These are phyloP conservation scores for Scenedesmus sp. DNA, from an alignment of 163 green algal species.

Conservation along the genomic window DNA sequence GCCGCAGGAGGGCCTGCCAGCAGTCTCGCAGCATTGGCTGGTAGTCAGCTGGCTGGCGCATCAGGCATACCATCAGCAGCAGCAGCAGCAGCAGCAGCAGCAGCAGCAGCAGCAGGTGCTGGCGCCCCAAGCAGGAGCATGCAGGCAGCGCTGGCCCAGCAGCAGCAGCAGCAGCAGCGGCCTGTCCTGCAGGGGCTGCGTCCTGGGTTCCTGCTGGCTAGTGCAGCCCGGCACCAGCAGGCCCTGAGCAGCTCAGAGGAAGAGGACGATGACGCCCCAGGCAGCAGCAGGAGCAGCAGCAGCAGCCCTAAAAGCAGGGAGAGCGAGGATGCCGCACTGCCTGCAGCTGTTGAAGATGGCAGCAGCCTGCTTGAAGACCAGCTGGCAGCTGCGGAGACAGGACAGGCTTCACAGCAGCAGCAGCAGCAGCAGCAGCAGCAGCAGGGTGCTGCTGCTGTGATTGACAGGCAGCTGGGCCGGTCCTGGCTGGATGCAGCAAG, in stretches of 20 bases:
- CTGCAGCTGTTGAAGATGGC: not conserved
- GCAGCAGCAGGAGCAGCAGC: not conserved
- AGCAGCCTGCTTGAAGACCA: not conserved
- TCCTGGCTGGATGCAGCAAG: constrained; percentile 73
- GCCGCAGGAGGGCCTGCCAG: not conserved
- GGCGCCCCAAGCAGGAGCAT: not conserved
- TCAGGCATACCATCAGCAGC: not conserved
- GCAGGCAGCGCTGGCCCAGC: not conserved
- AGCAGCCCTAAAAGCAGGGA: constrained; percentile 24
- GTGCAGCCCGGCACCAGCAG: not conserved
- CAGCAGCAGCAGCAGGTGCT: not conserved
- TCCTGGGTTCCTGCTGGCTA: not conserved
- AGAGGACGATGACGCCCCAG: not conserved
- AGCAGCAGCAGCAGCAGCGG: constrained; percentile 34
- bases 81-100: not conserved
- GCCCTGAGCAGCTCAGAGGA: not conserved
- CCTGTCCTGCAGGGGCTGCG: not conserved
- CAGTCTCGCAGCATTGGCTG: not conserved
- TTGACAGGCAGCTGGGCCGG: constrained; percentile 43
- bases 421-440: not conserved
- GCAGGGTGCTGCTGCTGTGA: not conserved
- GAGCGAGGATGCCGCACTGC: constrained; percentile 12
- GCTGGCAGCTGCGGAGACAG: not conserved
- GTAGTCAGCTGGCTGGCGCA: not conserved
- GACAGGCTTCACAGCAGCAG: not conserved